Evolutionary conservation across 2,329 filamentous ascomycete species (phyloP), one percentile per base, ranked within the genome.

Genomic region (Cladosporium sp.): DNA sequence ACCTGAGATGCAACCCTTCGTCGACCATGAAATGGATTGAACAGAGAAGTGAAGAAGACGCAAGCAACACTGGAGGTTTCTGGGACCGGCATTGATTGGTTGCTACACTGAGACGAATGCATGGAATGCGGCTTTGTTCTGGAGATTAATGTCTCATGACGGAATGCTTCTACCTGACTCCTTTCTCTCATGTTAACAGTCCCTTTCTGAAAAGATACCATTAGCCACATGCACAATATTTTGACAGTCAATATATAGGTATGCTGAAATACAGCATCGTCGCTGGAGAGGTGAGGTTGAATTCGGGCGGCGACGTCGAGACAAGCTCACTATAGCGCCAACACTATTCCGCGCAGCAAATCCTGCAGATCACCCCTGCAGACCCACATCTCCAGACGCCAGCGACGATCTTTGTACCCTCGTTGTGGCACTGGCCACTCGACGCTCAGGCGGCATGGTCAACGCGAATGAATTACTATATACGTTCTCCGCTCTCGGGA

Each of bases 61-160:
- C 11, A 36, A 47, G 32, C 15, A 20, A 38, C n/a, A 32, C 8
- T 48, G 36, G n/a, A 17, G 44, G 24, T 19, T 41, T 11, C 39
- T 27, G 15, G 12, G 13, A 9, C 36, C 15, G 36, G 45, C 24
- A 11, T 32, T 41, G 37, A 41, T 48, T 41, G 45, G 45, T 41
- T 34, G 45, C 45, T 47, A 48, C 24, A 48, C 45, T 37, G 36
- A 36, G 32, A n/a, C 22, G 22, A 9, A 27, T 27, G 22, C 22
- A 9, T 27, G 43, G 32, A 29, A 48, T 48, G 45, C 45, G 45
- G 45, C 44, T 48, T 48, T 48, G 44, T 48, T 12, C 36, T 40
- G 36, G 22, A 37, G 34, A 48, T 34, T 29, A n/a, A 27, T 48
- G 45, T 48, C 45, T 48, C 45, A 27, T 41, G 17, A n/a, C 24